These are phyloP conservation scores for Boletus vermiculosoides DNA, from an alignment of 768 basidiomycete genomes.

Conservation along the genomic window DNA sequence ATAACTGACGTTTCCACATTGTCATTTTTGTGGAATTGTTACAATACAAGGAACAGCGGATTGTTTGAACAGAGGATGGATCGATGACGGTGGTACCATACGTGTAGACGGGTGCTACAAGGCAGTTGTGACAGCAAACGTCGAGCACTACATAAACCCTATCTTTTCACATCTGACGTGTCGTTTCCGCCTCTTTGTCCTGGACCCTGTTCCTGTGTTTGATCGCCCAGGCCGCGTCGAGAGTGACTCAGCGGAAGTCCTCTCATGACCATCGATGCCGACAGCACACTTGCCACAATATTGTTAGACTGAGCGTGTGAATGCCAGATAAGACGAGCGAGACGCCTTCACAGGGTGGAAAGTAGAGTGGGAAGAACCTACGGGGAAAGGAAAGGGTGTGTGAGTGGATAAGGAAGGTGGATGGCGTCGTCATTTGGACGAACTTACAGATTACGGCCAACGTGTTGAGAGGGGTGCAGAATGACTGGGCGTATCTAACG, in stretches of 20 bases:
- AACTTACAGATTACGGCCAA: too few relatives aligned
- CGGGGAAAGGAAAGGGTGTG: too few relatives aligned
- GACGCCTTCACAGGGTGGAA: too few relatives aligned
- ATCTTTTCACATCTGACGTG: neutral
- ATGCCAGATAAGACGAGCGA: too few relatives aligned
- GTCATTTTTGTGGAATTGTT: neutral
- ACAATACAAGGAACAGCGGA: neutral
- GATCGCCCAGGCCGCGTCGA: conserved; percentile 12
- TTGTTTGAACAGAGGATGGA: neutral
- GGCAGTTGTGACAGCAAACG: too few relatives aligned
- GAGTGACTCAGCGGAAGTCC: conserved; percentile 9
- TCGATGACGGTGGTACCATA: neutral
- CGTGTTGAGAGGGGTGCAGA: too few relatives aligned
- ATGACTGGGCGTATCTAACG: too few relatives aligned
- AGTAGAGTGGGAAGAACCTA: too few relatives aligned
- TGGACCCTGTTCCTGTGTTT: neutral
- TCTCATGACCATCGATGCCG: conserved; percentile 16
- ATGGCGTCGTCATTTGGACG: too few relatives aligned
- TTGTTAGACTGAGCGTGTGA: conserved; percentile 27
- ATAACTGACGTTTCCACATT: neutral
- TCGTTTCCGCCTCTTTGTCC: neutral
- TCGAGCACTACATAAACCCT: neutral
- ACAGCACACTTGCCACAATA: conserved; percentile 41
- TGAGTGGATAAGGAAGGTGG: too few relatives aligned
- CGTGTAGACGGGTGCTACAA: neutral